Conservation (phyloP, 1,139 yeast species). For the Candida pseudoviswanathii region DNA sequence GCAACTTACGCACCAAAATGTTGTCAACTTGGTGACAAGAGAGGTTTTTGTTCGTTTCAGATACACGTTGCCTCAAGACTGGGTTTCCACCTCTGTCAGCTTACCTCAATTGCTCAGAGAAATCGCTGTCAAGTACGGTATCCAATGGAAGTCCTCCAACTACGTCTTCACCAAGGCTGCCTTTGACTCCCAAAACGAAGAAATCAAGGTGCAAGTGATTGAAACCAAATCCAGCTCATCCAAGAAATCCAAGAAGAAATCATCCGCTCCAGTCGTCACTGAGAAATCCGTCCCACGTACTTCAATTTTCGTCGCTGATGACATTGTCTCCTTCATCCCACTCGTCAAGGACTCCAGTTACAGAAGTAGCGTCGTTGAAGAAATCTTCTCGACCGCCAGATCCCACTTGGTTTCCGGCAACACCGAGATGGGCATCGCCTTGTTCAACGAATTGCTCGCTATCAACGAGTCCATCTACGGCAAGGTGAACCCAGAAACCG, state of each 20-base stretch:
- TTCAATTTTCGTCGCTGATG: conserved; percentile 56
- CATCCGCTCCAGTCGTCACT: conserved; percentile 27
- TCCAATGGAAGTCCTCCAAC: conserved; percentile 72
- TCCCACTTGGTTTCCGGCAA: conserved; percentile 35
- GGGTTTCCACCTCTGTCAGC: conserved; percentile 38
- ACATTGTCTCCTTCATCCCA: conserved; percentile 72
- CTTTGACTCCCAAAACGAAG: conserved; percentile 35
- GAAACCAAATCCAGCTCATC: conserved; percentile 16
- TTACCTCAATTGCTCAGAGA: conserved; percentile 64
- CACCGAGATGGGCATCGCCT: conserved; percentile 52
- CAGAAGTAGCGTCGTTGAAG: conserved; percentile 70
- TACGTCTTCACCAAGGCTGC: conserved; percentile 53
- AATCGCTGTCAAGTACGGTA: conserved; percentile 76
- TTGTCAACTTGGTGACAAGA: conserved; percentile 43
- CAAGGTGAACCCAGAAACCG: conserved; percentile 75
- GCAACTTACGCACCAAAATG: conserved; percentile 44
- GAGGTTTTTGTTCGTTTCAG: conserved; percentile 69
- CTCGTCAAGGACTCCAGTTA: conserved; percentile 69
- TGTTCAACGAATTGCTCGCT: conserved; percentile 69
- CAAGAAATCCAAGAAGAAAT: conserved; percentile 36
- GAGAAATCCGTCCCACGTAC: conserved; percentile 26
- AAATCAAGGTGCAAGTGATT: conserved; percentile 18
- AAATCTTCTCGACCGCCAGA: conserved; percentile 74
- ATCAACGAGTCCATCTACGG: conserved; percentile 88
- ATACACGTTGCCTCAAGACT: conserved; percentile 51